Percentiles rank a stretch among this genome's conserved stretches.
phyloP scores from a whole-genome alignment of 768 basidiomycete species.

The Psilocybe subaeruginosa region DNA sequence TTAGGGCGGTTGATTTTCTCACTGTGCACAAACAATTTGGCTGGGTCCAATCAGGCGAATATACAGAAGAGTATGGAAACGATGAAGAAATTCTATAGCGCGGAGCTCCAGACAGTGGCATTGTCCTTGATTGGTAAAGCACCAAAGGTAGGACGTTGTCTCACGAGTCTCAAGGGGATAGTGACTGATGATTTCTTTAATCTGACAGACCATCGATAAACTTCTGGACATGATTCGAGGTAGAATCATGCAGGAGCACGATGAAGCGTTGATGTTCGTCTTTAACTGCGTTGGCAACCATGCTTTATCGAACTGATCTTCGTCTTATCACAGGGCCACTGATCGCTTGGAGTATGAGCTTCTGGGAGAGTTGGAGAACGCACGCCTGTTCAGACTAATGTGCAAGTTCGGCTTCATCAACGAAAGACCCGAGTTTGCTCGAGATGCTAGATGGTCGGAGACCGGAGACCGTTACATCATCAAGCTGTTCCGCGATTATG shows the following conservation, averaged over 20 bases:
- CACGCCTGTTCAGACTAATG: constrained; percentile 83
- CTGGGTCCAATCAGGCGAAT: constrained; percentile 61
- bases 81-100: constrained; percentile 73
- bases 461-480: constrained; percentile 98
- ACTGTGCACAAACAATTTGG: constrained; percentile 71
- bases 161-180: background rate
- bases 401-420: constrained; percentile 99
- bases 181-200: background rate
- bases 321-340: constrained; percentile 52
- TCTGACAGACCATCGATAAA: constrained; percentile 69
- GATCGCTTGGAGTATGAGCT: constrained; percentile 87
- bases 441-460: constrained; percentile 96
- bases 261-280: constrained; percentile 73
- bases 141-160: constrained; percentile 51
- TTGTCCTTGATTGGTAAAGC: constrained; percentile 79
- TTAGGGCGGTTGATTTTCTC: constrained; percentile 86
- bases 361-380: constrained; percentile 91
- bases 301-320: background rate
- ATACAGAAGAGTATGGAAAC: constrained; percentile 76
- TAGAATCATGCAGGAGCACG: constrained; percentile 76
- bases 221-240: constrained; percentile 80
- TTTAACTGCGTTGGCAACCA: background rate
- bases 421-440: constrained; percentile 99
- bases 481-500: constrained; percentile 97
- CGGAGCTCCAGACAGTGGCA: constrained; percentile 81